Evolutionary conservation across 208 protist genomes (phyloP).

Genomic region (Crithidia thermophila): DNA sequence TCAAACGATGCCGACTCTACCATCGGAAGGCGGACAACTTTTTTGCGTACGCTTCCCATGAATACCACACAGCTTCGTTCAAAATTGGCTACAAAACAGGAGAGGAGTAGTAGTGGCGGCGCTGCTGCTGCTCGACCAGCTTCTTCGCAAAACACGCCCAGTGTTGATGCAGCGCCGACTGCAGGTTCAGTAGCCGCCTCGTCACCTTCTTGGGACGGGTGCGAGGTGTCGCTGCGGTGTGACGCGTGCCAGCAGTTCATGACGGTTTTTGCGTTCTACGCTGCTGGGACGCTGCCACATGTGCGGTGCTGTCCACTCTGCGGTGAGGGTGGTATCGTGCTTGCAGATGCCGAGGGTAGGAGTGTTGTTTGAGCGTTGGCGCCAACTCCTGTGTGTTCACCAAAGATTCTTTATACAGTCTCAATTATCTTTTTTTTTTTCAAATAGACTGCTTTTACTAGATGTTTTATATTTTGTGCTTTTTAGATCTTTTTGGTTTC

Average conservation of each 20-base stretch:
- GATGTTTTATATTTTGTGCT: not conserved
- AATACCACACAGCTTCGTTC: too few species aligned
- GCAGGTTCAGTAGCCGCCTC: not conserved
- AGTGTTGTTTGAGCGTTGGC: not conserved
- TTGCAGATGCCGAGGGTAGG: too few species aligned
- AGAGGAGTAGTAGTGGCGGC: too few species aligned
- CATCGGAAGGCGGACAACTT: too few species aligned
- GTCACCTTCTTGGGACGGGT: not conserved
- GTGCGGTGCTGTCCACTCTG: constrained; percentile 22
- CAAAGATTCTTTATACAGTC: not conserved
- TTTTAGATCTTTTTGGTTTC: not conserved
- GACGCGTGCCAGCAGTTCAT: constrained; percentile 14
- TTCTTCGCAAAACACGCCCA: too few species aligned
- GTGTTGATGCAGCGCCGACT: not conserved
- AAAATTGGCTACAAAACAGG: too few species aligned
- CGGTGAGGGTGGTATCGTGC: not conserved
- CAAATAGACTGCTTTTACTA: not conserved
- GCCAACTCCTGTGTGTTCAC: not conserved
- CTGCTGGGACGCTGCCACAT: not conserved
- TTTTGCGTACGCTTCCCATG: too few species aligned
- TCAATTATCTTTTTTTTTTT: not conserved
- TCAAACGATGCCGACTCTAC: too few species aligned
- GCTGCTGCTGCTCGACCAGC: too few species aligned
- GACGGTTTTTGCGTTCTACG: constrained; percentile 11
- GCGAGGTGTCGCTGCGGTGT: constrained; percentile 15